phyloP scores from a whole-genome alignment of 2,329 filamentous ascomycete species.

The Aspergillus sp. region DNA sequence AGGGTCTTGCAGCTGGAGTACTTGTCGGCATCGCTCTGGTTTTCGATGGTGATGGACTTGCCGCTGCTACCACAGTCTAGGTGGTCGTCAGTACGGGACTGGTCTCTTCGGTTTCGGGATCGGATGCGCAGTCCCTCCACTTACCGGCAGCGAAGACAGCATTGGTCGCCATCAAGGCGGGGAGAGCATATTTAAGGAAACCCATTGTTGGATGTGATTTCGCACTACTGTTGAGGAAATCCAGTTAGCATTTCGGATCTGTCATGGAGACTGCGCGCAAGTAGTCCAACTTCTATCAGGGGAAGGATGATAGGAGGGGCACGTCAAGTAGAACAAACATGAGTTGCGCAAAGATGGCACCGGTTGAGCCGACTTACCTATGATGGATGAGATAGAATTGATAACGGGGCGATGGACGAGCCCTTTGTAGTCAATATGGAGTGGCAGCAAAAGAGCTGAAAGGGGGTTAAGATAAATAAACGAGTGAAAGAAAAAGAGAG shows the following conservation, averaged over 20 bases:
- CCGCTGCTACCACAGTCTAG: constrained; percentile 21
- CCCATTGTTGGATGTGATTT: constrained; percentile 42
- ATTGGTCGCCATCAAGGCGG: constrained; percentile 55
- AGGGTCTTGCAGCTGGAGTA: constrained; percentile 67
- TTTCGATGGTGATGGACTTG: constrained; percentile 49
- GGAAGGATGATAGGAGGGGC: background rate
- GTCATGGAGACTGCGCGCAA: background rate
- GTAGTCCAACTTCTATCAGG: background rate
- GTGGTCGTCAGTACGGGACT: constrained; percentile 6
- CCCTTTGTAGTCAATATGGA: constrained; percentile 11
- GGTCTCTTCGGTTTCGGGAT: too few species aligned
- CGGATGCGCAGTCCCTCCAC: constrained; percentile 8
- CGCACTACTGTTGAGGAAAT: background rate
- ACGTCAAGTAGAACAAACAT: background rate
- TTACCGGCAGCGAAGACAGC: constrained; percentile 49
- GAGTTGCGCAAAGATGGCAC: background rate
- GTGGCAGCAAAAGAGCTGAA: constrained; percentile 11
- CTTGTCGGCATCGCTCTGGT: constrained; percentile 63
- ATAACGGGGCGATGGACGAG: constrained; percentile 10
- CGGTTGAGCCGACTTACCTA: constrained; percentile 14
- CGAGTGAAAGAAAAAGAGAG: constrained; percentile 37
- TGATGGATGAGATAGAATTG: constrained; percentile 11
- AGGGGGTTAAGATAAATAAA: constrained; percentile 14
- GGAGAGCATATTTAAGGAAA: constrained; percentile 56
- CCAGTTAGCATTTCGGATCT: background rate